These are phyloP conservation scores for Talaromyces verruculosus DNA, from an alignment of 2,329 filamentous ascomycete species.

Conservation along the genomic window DNA sequence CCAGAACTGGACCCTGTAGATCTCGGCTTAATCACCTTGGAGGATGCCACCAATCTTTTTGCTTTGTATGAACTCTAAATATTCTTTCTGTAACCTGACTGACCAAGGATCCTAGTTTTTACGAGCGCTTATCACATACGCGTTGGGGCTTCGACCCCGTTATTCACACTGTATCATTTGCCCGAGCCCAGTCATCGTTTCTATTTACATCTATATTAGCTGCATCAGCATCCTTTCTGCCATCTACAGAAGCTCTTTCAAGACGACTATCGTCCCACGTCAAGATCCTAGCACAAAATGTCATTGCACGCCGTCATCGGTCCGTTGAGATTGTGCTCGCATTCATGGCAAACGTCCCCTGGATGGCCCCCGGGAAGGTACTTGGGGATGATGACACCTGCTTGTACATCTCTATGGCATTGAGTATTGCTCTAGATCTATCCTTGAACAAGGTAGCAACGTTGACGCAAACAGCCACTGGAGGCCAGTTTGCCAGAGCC, in stretches of 20 bases:
- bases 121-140: constrained; percentile 69
- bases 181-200: constrained; percentile 67
- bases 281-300: constrained; percentile 60
- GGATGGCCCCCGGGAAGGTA: constrained; percentile 58
- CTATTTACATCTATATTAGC: constrained; percentile 70
- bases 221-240: constrained; percentile 66
- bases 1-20: constrained; percentile 67
- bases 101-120: constrained; percentile 53
- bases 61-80: constrained; percentile 54
- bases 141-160: constrained; percentile 70
- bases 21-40: constrained; percentile 65
- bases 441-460: constrained; percentile 69
- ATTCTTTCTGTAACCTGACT: not conserved
- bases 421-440: constrained; percentile 68
- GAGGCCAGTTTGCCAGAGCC: constrained; percentile 57
- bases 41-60: constrained; percentile 65
- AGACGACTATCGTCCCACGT: constrained; percentile 65
- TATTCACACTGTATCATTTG: constrained; percentile 65
- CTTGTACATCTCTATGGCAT: constrained; percentile 67
- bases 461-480: constrained; percentile 52
- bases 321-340: constrained; percentile 73
- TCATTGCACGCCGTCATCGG: constrained; percentile 62
- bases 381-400: constrained; percentile 67
- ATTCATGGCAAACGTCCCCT: constrained; percentile 74
- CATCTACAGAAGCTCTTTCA: constrained; percentile 62